Conservation (phyloP, 108 stramenopile species). For the Nannochloropsis oceanica region DNA sequence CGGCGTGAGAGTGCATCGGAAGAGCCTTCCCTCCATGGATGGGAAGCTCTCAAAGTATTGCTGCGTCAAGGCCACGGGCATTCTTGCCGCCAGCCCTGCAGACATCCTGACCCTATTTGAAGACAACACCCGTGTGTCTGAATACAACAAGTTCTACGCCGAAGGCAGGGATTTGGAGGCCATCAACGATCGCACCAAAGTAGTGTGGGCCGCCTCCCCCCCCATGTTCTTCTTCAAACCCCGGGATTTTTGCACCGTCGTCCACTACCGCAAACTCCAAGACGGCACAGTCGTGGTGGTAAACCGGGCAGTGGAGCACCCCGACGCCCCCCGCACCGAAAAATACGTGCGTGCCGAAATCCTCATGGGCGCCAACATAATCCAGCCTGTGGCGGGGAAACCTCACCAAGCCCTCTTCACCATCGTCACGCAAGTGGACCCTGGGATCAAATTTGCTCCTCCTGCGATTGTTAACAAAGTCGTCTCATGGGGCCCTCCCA, state of each 20-base stretch:
- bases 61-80: not conserved
- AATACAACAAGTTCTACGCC: constrained; percentile 10
- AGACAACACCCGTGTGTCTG: not conserved
- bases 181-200: not conserved
- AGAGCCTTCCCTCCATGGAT: not conserved
- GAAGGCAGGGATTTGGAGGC: constrained; percentile 1
- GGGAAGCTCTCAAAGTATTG: not conserved
- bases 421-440: constrained; percentile 1
- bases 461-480: not conserved
- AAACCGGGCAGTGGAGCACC: not conserved
- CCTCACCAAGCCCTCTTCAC: not conserved
- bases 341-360: constrained; percentile 3
- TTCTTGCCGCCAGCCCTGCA: not conserved
- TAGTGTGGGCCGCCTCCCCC: constrained; percentile 6
- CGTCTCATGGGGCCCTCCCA: not conserved
- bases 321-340: not conserved
- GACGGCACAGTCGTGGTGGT: constrained; percentile 1
- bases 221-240: not conserved
- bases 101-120: not conserved
- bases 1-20: not conserved
- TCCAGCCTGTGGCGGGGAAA: not conserved
- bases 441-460: not conserved
- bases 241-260: not conserved
- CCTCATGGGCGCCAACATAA: constrained; percentile 1
- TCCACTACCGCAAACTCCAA: not conserved